Evolutionary conservation across 148 eudicot species (phyloP).

Genomic region (Polygonum maritimum): DNA sequence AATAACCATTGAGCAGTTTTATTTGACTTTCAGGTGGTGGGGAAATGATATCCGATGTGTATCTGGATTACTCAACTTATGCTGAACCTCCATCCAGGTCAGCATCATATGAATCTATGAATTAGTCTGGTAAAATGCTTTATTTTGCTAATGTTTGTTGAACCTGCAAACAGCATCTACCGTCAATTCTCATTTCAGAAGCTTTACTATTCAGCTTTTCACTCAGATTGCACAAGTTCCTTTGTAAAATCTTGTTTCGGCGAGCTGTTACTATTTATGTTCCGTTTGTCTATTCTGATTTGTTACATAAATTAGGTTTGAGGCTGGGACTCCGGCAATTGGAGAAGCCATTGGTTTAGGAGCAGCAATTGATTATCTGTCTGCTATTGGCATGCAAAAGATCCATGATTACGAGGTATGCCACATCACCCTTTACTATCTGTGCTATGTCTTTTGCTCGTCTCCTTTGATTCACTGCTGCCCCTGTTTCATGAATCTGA

Average conservation of each 20-base stretch:
- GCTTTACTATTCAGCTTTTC: neutral
- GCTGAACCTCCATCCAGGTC: conserved; percentile 99
- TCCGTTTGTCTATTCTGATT: neutral
- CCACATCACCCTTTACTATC: neutral
- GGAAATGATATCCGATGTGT: conserved; percentile 97
- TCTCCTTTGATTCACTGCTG: neutral
- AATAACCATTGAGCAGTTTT: neutral
- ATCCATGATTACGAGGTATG: conserved; percentile 91
- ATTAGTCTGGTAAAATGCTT: neutral
- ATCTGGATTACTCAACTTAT: conserved; percentile 80
- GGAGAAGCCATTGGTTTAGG: conserved; percentile 97
- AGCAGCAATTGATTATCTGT: conserved; percentile 91
- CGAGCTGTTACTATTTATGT: neutral
- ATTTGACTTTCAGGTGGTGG: conserved; percentile 66
- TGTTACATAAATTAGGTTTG: conserved; percentile 49
- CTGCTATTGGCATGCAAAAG: conserved; percentile 89
- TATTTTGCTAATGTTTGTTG: conserved; percentile 3
- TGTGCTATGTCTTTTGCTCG: neutral
- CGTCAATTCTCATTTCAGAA: neutral
- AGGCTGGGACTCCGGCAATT: conserved; percentile 99
- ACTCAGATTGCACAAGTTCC: neutral
- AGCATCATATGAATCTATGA: neutral
- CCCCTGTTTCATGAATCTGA: neutral
- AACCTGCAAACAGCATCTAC: neutral
- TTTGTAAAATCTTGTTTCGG: neutral